These are phyloP conservation scores for Diaporthe ampelina DNA, from an alignment of 2,329 filamentous ascomycete species.

Conservation along the genomic window DNA sequence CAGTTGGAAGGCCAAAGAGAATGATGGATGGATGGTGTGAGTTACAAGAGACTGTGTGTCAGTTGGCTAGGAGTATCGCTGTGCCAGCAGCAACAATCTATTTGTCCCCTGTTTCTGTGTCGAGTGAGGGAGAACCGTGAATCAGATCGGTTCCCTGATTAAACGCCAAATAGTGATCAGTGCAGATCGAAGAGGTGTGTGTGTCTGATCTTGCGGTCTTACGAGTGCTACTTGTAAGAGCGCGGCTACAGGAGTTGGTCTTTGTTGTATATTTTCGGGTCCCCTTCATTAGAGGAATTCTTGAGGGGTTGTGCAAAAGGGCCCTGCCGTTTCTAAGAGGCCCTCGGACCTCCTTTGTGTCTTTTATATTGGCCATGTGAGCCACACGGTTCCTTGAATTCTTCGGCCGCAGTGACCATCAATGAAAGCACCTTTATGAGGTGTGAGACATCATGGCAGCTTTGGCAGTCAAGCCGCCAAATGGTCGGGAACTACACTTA, in stretches of 20 bases:
- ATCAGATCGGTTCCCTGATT: slow-evolving; percentile 30
- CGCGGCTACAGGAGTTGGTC: slow-evolving; percentile 9
- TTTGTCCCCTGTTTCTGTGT: slow-evolving; percentile 12
- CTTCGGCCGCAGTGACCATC: slow-evolving; percentile 18
- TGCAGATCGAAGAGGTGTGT: slow-evolving; percentile 3
- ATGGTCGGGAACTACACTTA: slow-evolving; percentile 29
- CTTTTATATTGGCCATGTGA: slow-evolving; percentile 27
- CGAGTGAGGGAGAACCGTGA: slow-evolving; percentile 18
- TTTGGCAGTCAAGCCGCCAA: slow-evolving; percentile 26
- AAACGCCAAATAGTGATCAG: slow-evolving; percentile 27
- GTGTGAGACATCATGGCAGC: slow-evolving; percentile 33
- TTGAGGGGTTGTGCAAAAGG: slow-evolving; percentile 19
- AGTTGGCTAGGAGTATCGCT: slow-evolving; percentile 27
- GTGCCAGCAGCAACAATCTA: slow-evolving; percentile 33
- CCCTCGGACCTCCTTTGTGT: slow-evolving; percentile 32
- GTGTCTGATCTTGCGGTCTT: slow-evolving; percentile 13
- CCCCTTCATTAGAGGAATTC: slow-evolving; percentile 1
- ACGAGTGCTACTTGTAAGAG: slow-evolving; percentile 35
- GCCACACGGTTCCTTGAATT: slow-evolving; percentile 25
- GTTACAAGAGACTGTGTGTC: slow-evolving; percentile 36
- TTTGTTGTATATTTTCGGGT: slow-evolving; percentile 22
- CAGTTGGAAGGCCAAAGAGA: slow-evolving; percentile 33
- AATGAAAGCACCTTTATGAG: slow-evolving; percentile 34
- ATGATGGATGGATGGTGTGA: slow-evolving; percentile 31
- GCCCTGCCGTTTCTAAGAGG: slow-evolving; percentile 6